Evolutionary conservation across 2,329 filamentous ascomycete species (phyloP).

Genomic region (Colletotrichum agaves): DNA sequence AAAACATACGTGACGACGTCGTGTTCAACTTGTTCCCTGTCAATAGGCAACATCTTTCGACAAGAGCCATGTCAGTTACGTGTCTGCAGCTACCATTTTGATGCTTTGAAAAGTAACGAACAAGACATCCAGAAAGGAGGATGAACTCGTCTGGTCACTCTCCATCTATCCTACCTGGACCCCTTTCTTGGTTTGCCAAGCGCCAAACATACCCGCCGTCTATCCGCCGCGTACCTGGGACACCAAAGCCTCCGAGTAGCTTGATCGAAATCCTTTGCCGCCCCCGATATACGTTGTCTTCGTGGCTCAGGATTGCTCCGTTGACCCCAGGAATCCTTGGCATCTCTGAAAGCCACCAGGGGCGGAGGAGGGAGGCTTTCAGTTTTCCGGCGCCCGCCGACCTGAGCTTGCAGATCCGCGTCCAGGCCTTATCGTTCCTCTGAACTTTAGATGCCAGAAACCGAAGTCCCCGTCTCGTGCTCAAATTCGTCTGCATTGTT

Average conservation of each 20-base stretch:
- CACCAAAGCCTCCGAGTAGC: neutral
- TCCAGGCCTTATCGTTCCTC: constrained; percentile 12
- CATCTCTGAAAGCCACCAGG: too few relatives aligned
- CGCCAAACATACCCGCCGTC: neutral
- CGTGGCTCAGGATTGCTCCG: too few relatives aligned
- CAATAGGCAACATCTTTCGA: too few relatives aligned
- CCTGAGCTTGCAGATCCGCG: neutral
- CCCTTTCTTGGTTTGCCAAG: neutral
- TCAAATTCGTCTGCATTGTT: constrained; percentile 10
- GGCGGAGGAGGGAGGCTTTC: neutral
- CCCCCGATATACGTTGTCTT: neutral
- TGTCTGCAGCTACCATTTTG: too few relatives aligned
- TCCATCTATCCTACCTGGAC: neutral
- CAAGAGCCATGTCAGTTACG: too few relatives aligned
- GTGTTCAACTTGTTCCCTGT: too few relatives aligned
- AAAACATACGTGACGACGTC: too few relatives aligned
- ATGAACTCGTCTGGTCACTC: too few relatives aligned
- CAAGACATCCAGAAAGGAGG: too few relatives aligned
- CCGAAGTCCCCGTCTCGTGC: constrained; percentile 7
- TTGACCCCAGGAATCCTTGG: too few relatives aligned
- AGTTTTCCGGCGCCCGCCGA: neutral
- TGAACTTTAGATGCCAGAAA: constrained; percentile 3
- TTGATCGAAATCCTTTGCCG: neutral
- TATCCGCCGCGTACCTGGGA: neutral
- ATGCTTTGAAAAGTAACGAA: too few relatives aligned